Percentiles rank a stretch among this genome's conserved stretches.
These are phyloP conservation scores for Penicillium odoratum DNA, from an alignment of 495 filamentous ascomycete genomes.

Conservation along the genomic window DNA sequence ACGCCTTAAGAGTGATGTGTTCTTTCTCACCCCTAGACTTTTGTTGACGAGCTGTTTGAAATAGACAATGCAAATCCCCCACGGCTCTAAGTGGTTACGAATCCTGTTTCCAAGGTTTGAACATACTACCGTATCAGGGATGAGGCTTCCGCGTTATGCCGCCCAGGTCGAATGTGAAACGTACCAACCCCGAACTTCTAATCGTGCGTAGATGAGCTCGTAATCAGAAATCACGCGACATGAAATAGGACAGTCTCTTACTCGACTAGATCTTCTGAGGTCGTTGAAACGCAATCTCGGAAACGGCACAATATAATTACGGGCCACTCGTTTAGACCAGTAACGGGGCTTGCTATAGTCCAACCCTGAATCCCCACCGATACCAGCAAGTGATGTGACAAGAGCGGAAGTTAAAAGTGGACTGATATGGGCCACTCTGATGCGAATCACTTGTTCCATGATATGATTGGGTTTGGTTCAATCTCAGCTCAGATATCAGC, in stretches of 20 bases:
- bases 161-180: not conserved
- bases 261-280: not conserved
- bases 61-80: not conserved
- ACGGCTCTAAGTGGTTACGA: not conserved
- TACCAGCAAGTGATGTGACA: not conserved
- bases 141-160: not conserved
- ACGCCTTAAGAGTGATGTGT: not conserved
- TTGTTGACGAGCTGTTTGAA: not conserved
- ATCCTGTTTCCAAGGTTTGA: not conserved
- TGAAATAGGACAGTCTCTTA: not conserved
- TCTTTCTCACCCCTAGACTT: not conserved
- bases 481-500: slow-evolving; percentile 14
- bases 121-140: too few relatives aligned
- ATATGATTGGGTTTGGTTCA: not conserved
- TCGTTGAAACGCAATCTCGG: not conserved
- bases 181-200: not conserved
- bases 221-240: not conserved
- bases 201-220: not conserved
- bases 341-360: not conserved
- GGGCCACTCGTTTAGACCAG: not conserved
- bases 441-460: not conserved
- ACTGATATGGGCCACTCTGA: not conserved
- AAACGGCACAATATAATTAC: not conserved
- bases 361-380: not conserved
- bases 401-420: not conserved